Evolutionary conservation across 2,329 filamentous ascomycete species (phyloP), one percentile per base, ranked within the genome.

Genomic region (Botryotinia narcissicola): DNA sequence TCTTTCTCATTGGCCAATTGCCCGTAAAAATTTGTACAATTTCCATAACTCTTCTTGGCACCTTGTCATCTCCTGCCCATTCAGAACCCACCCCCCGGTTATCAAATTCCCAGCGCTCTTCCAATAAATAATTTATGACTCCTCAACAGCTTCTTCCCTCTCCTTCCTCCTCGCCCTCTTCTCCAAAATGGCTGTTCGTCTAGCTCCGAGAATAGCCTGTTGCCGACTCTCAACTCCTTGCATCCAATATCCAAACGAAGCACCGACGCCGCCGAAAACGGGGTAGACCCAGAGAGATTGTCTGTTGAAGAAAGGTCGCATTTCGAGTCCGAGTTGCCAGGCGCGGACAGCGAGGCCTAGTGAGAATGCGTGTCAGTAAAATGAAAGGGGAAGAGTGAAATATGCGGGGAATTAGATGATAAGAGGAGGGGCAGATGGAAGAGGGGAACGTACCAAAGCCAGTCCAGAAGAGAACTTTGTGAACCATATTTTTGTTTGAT

Each of bases 271-370:
- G 74, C 91, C 95, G 84, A 96, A 99, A 79, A 95, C 85, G 72
- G 96, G 96, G 86, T 97, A 99, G 70, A 90, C 94, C 92, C 94
- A 97, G 80, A 97, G 89, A 72, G 92, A 92, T 82, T 92, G 87
- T 81, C 88, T 90, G 85, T 92, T 91, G 88, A 98, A 93, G 84
- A 98, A 91, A 70, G 95, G 96, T 76, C 95, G 94, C 94, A 97
- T 97, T 86, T 99, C 94, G 83, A 99, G 96, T 81, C 95, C 96
- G 83, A 99, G 91, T 85, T 98, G 96, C 93, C 95, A 98, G 84
- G 96, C 89, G 80, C 95, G 93, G 81, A 95, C 92, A 82, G 93
- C 94, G 80, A 98, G 85, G 87, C 96, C 96, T 99, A 79, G 12
- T 29, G 4, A 29, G n/a, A n/a, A n/a, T 14, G 35, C 44, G 7